A percentile compares a stretch with the other conserved stretches of the same genome.
Conservation (phyloP, 345 rosid species). For the Rhodamnia argentea region DNA sequence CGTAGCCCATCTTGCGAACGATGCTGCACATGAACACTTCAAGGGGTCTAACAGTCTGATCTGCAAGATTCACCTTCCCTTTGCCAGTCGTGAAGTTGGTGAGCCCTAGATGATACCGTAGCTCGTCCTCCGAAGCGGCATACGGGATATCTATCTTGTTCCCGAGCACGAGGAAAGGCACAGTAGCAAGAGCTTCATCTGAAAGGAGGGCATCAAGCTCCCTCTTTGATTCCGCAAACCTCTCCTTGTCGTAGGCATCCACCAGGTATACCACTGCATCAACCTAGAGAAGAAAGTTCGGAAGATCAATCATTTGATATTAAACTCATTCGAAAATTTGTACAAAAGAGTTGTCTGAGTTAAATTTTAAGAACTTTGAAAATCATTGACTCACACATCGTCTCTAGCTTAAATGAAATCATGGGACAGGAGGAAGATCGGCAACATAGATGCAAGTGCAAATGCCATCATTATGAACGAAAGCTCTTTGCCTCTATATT, state of each 20-base stretch:
- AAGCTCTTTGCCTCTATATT: not conserved
- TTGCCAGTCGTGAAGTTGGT: conserved; percentile 46
- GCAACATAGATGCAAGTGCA: not conserved
- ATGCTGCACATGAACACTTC: conserved; percentile 64
- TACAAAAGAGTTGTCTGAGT: not conserved
- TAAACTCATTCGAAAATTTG: not conserved
- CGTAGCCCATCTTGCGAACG: conserved; percentile 55
- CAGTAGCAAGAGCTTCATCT: conserved; percentile 35
- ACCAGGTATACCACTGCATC: conserved; percentile 58
- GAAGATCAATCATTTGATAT: not conserved
- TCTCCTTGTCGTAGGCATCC: conserved; percentile 53
- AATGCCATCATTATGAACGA: not conserved
- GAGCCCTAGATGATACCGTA: conserved; percentile 39
- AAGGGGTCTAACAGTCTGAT: conserved; percentile 33
- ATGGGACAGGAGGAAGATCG: not conserved
- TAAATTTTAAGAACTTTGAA: not conserved
- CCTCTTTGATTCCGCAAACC: conserved; percentile 46
- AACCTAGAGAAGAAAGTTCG: conserved; percentile 10
- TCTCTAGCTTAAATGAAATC: not conserved
- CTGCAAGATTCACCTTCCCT: conserved; percentile 33
- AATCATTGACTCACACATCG: not conserved
- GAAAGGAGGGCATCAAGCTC: conserved; percentile 52
- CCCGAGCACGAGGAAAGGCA: conserved; percentile 49
- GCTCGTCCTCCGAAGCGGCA: conserved; percentile 48
- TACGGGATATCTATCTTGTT: conserved; percentile 53